Evolutionary conservation across 257 asterid species (phyloP).

Genomic region (Cynanchum wilfordii): DNA sequence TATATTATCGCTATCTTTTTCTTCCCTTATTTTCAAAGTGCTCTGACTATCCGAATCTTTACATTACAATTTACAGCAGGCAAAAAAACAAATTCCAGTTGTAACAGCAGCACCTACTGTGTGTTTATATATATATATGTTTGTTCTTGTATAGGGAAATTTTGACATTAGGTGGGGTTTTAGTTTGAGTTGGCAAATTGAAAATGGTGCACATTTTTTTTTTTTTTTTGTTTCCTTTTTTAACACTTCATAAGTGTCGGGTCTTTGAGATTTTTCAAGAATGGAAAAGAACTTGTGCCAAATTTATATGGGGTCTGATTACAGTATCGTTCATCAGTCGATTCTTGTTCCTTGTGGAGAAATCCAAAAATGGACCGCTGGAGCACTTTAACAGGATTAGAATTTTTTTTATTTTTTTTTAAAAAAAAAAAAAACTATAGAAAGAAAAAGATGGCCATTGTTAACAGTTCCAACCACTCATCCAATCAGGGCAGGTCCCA

Average conservation of each 20-base stretch:
- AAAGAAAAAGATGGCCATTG: neutral
- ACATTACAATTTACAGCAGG: neutral
- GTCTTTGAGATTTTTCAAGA: no score
- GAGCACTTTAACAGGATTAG: constrained; percentile 6
- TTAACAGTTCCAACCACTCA: constrained; percentile 2
- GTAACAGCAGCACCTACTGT: neutral
- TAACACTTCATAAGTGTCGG: no score
- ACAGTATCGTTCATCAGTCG: neutral
- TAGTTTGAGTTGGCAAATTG: no score
- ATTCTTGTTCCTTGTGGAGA: neutral
- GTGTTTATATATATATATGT: no score
- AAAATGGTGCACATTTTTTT: neutral
- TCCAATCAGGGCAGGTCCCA: no score
- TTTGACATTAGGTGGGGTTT: no score
- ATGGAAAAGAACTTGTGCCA: neutral
- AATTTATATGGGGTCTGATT: neutral
- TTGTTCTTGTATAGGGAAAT: no score
- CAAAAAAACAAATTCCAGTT: neutral
- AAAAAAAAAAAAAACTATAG: neutral
- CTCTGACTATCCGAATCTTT: neutral
- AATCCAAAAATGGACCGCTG: neutral
- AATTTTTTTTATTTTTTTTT: no score
- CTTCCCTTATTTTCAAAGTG: neutral
- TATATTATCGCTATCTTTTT: neutral
- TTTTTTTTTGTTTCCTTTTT: neutral